Percentiles rank a stretch among this genome's conserved stretches.
These are phyloP conservation scores for Claviceps spartinae DNA, from an alignment of 2,329 filamentous ascomycete genomes.

Conservation along the genomic window DNA sequence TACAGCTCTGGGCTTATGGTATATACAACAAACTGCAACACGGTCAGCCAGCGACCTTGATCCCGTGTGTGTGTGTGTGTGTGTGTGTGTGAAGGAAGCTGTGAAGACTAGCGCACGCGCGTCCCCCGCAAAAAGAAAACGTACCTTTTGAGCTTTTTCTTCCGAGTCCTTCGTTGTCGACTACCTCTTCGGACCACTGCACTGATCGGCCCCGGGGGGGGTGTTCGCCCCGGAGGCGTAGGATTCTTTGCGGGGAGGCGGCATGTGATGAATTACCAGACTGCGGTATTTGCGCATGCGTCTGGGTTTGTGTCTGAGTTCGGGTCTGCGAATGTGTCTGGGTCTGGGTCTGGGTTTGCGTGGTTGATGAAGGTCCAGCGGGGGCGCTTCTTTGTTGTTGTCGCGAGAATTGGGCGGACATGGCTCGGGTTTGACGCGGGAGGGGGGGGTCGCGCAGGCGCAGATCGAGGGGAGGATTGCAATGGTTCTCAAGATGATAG, in stretches of 20 bases:
- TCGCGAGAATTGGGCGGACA: neutral
- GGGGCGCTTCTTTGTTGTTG: neutral
- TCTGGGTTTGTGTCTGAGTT: constrained; percentile 9
- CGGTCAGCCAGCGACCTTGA: too few relatives aligned
- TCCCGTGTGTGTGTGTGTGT: too few relatives aligned
- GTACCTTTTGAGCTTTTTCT: constrained; percentile 89
- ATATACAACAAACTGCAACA: constrained; percentile 86
- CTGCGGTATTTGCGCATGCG: constrained; percentile 11
- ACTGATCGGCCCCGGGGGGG: constrained; percentile 46
- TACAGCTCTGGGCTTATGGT: constrained; percentile 69
- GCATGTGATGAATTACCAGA: constrained; percentile 16
- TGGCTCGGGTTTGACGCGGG: neutral
- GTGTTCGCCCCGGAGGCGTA: constrained; percentile 39
- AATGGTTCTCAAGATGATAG: too few relatives aligned
- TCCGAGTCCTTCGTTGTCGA: constrained; percentile 91
- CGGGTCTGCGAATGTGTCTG: constrained; percentile 11
- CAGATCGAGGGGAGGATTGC: too few relatives aligned
- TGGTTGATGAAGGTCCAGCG: neutral
- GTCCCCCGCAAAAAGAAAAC: neutral
- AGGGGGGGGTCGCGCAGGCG: too few relatives aligned
- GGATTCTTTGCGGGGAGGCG: constrained; percentile 21
- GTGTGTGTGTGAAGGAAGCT: too few relatives aligned
- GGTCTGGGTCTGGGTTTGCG: constrained; percentile 5
- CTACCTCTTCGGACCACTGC: constrained; percentile 82
- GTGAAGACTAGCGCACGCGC: too few relatives aligned